Base-by-base conservation (phyloP, 495 filamentous ascomycete genomes). In the Letharia columbiana region DNA sequence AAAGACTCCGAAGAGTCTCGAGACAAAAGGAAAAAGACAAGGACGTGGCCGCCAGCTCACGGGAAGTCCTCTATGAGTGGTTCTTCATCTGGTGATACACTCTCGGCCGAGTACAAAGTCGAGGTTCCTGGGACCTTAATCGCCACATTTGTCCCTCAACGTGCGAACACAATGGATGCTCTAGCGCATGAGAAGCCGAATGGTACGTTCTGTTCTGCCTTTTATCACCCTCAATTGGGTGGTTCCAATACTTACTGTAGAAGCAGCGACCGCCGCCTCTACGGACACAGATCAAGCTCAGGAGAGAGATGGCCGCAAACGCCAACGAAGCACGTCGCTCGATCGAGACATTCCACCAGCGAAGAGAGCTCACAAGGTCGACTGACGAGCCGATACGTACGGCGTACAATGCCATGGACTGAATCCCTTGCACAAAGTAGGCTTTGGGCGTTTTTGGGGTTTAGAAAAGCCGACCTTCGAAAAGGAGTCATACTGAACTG, bases 11-110 rank as follows among this genome's bases (percentile, higher is more conserved):
- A 40, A 18, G 3, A 15, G 28, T 52, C 58, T 66, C 33, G 44
- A n/a, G 33, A 61, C 40, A 49, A 35, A 5, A 60, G 42, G 37
- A 68, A 62, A 28, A 67, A 67, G 41, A 41, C 47, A 37, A 7
- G 17, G 18, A 67, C 68, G 11, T 70, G 65, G 68, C 68, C 68
- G 20, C 33, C 65, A 33, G 50, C 42, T 10, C 17, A 35, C 23
- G 18, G 2, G 7, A 20, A 44, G 4, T 18, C 41, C 3, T 49
- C 39, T 0, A 23, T 40, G 12, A 52, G 39, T 6, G 12, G 7
- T 41, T 41, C 33, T 13, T 39, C 35, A 3, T 31, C 8, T 4
- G 5, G 5, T n/a, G 37, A 4, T 9, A 7, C 15, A 33, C 7
- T 47, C 2, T 47, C 41, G 9, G 23, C 62, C 12, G 67, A 65